These are phyloP conservation scores for Cercospora sp. DNA, from an alignment of 2,329 filamentous ascomycete genomes.

Conservation along the genomic window DNA sequence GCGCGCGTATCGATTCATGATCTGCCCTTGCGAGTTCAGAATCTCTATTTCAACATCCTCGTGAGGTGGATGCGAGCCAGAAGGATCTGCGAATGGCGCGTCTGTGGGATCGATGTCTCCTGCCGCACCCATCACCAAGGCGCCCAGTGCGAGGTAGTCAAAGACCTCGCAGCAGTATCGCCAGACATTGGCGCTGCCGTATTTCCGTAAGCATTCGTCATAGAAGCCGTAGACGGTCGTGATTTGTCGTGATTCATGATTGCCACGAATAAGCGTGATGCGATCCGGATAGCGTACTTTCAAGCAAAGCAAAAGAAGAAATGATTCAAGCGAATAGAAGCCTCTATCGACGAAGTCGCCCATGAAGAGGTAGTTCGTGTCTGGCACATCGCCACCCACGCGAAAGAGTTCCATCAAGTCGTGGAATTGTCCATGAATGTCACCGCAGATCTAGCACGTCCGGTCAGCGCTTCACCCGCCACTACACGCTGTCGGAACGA, in stretches of 20 bases:
- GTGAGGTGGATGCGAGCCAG: constrained; percentile 51
- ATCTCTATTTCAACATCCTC: constrained; percentile 90
- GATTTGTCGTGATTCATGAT: constrained; percentile 83
- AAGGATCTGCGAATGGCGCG: constrained; percentile 53
- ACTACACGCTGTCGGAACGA: neutral
- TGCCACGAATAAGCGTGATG: constrained; percentile 88
- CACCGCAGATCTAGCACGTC: constrained; percentile 74
- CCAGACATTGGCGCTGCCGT: constrained; percentile 96
- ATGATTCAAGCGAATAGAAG: constrained; percentile 97
- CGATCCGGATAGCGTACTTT: constrained; percentile 97
- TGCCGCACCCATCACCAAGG: constrained; percentile 82
- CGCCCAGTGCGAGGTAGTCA: constrained; percentile 89
- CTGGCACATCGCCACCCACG: constrained; percentile 93
- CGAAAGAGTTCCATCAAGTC: constrained; percentile 99
- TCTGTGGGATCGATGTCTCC: constrained; percentile 63
- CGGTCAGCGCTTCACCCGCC: constrained; percentile 20
- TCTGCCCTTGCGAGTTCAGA: constrained; percentile 76
- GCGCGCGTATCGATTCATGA: constrained; percentile 71
- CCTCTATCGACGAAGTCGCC: constrained; percentile 97
- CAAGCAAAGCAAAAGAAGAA: constrained; percentile 89
- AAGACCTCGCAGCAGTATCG: constrained; percentile 95
- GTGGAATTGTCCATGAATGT: constrained; percentile 98
- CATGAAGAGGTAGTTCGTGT: constrained; percentile 97
- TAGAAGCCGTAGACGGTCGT: constrained; percentile 98
- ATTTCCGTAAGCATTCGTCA: constrained; percentile 93